A percentile compares a stretch with the other conserved stretches of the same genome.
phyloP scores from a whole-genome alignment of 345 rosid species.

The Syzygium aqueum region DNA sequence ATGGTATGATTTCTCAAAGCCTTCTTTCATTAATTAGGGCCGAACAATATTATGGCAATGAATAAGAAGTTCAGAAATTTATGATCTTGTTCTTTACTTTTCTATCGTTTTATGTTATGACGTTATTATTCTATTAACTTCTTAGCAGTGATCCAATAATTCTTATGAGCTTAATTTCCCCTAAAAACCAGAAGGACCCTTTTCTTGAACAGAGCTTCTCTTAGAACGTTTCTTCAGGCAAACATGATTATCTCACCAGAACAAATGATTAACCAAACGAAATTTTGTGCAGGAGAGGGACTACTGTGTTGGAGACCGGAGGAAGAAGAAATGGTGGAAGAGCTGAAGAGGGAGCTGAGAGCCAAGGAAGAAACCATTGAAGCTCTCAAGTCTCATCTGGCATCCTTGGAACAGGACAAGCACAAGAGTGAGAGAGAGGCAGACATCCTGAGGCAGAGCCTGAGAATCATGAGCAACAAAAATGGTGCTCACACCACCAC shows the following conservation, averaged over 20 bases:
- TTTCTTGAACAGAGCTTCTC: background rate
- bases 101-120: background rate
- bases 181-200: background rate
- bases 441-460: conserved; percentile 71
- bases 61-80: background rate
- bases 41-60: background rate
- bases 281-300: conserved; percentile 22
- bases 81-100: background rate
- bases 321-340: conserved; percentile 35
- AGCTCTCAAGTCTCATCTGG: conserved; percentile 30
- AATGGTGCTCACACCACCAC: conserved; percentile 13
- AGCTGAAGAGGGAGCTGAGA: conserved; percentile 48
- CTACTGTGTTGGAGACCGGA: conserved; percentile 32
- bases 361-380: conserved; percentile 37
- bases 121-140: background rate
- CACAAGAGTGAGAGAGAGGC: conserved; percentile 42
- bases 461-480: conserved; percentile 38
- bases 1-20: background rate
- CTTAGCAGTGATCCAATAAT: background rate
- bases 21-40: background rate
- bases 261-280: background rate
- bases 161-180: background rate
- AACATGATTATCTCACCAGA: background rate
- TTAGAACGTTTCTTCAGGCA: background rate
- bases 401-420: conserved; percentile 32